A percentile compares a stretch with the other conserved stretches of the same genome.
These are phyloP conservation scores for Lithocarpus polystachyus DNA, from an alignment of 306 rosid genomes.

Conservation along the genomic window DNA sequence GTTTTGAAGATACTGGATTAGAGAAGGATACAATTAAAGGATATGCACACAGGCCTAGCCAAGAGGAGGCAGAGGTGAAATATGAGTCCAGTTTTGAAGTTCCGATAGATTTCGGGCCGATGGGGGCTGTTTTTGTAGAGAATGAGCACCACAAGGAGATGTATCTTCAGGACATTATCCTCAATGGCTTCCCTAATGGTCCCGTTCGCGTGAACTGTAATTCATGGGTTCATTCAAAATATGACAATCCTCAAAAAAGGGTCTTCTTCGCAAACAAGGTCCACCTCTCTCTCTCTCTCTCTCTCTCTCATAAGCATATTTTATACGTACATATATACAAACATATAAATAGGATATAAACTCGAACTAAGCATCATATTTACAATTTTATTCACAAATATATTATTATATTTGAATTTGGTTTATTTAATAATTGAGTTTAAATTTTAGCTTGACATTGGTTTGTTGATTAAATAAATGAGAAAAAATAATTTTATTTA, in stretches of 20 bases:
- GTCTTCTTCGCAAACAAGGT: slow-evolving; percentile 74
- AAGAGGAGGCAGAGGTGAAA: slow-evolving; percentile 4
- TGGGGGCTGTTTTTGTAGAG: slow-evolving; percentile 64
- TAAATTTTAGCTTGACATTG: too few species aligned
- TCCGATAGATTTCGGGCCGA: slow-evolving; percentile 40
- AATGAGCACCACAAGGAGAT: slow-evolving; percentile 62
- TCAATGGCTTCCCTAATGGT: slow-evolving; percentile 42
- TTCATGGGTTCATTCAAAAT: slow-evolving; percentile 78
- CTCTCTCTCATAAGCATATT: too few species aligned
- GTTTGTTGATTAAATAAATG: too few species aligned
- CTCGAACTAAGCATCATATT: too few species aligned
- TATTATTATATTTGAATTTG: too few species aligned
- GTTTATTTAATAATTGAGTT: too few species aligned
- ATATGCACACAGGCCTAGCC: slow-evolving; percentile 26
- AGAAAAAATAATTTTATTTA: too few species aligned
- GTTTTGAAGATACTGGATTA: slow-evolving; percentile 37
- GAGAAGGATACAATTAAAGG: slow-evolving; percentile 40
- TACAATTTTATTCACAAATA: too few species aligned
- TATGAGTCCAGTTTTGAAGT: slow-evolving; percentile 54
- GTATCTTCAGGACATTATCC: slow-evolving; percentile 39
- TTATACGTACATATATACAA: not conserved
- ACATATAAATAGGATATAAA: too few species aligned
- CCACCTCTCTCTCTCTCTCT: not conserved
- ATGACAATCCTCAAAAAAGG: slow-evolving; percentile 44
- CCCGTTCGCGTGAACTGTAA: slow-evolving; percentile 39